Percentiles rank a stretch among this genome's conserved stretches.
phyloP scores from a whole-genome alignment of 306 rosid genomes.

The Potentilla sterilis region DNA sequence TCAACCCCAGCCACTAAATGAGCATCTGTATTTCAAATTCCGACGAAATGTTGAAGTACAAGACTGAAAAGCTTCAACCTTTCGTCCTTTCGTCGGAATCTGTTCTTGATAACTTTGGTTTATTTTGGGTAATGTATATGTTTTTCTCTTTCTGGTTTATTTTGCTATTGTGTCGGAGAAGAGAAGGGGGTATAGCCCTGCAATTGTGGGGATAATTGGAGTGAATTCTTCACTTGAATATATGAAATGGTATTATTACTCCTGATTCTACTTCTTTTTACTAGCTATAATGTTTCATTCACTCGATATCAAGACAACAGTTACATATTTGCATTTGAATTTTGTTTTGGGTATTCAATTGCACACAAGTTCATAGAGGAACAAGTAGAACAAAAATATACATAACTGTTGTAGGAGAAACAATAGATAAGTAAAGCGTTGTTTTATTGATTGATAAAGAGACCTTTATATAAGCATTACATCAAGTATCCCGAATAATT shows the following conservation, averaged over 20 bases:
- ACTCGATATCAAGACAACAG: not conserved
- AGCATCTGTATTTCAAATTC: too few relatives aligned
- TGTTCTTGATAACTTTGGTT: too few relatives aligned
- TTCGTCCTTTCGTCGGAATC: too few relatives aligned
- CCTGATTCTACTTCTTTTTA: constrained; percentile 48
- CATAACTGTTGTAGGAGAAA: too few relatives aligned
- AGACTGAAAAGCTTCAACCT: too few relatives aligned
- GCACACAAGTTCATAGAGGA: not conserved
- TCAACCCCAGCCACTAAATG: too few relatives aligned
- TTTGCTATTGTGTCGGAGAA: constrained; percentile 20
- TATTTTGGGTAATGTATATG: constrained; percentile 43
- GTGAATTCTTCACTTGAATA: constrained; percentile 41
- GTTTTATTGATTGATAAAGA: too few relatives aligned
- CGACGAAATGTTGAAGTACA: too few relatives aligned
- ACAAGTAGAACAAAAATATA: not conserved
- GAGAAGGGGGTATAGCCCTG: constrained; percentile 47
- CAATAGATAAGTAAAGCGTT: too few relatives aligned
- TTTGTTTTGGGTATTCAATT: not conserved
- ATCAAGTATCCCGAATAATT: too few relatives aligned
- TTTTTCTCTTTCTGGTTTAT: constrained; percentile 23
- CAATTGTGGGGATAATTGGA: constrained; percentile 44
- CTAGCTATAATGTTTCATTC: not conserved
- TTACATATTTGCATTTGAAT: not conserved
- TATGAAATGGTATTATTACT: constrained; percentile 39
- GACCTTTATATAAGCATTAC: too few relatives aligned